Evolutionary conservation across 2,329 filamentous ascomycete genomes (phyloP), one percentile per base, ranked within the genome.

Genomic region (Monosporascus sp.): DNA sequence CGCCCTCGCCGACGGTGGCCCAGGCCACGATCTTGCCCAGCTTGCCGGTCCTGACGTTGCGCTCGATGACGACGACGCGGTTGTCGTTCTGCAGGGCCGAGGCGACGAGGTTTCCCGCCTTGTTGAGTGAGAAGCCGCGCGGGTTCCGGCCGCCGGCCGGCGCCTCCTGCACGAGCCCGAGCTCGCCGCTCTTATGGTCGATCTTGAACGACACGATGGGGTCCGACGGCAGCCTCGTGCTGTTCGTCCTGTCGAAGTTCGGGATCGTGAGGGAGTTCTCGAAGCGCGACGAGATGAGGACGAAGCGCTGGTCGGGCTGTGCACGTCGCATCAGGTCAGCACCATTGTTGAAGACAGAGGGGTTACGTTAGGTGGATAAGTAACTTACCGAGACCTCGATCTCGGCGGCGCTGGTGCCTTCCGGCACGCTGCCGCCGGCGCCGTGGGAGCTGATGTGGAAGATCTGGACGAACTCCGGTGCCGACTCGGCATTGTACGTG

Each of bases 251-350:
- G 61, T 78, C 73, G 59, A 73, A 75, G 67, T 75, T 75, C 53
- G 74, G 69, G 52, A 80, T 73, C 15, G 62, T 62, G 65, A 85
- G 79, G 22, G 77, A 70, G 45, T 72, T 74, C 64, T 87, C 86
- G 64, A 80, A 79, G 56, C 89, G 85, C 57, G 87, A 88, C 2
- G 85, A 87, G 43, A 87, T 77, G 59, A 88, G 75, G 50, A 91
- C 66, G 72, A 83, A 88, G 37, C 77, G 79, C 55, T 77, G 73
- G 62, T 84, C 80, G 48, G 81, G 79, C 81, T 83, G 51, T 20
- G 44, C 24, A 20, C 39, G 37, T 49, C 5, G n/a, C 11, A 14
- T 35, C 31, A 35, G 9, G 31, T 35, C 5, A 35, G 27, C n/a
- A n/a, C 3, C 27, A 4, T 27, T 8, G 27, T 27, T 11, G 27